Conservation (phyloP, 495 filamentous ascomycete species). For the Podospora fimiseda region DNA sequence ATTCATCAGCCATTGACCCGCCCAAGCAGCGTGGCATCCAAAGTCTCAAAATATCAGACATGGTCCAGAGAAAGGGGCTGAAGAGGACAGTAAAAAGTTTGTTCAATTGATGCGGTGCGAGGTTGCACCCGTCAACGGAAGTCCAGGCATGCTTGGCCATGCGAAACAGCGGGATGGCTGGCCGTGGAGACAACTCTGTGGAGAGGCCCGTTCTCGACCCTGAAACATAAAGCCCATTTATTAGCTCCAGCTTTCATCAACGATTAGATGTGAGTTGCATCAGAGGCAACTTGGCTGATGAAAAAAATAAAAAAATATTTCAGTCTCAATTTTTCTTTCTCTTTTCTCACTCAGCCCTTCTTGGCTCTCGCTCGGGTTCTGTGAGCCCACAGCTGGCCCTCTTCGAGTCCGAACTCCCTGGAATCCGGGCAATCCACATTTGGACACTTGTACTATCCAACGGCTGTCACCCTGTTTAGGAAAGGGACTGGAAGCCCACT, state of each 20-base stretch:
- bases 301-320: too few relatives aligned
- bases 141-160: constrained; percentile 2
- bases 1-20: too few relatives aligned
- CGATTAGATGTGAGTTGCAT: neutral
- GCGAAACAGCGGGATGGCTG: constrained; percentile 2
- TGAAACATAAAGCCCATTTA: constrained; percentile 5
- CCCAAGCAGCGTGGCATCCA: too few relatives aligned
- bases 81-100: neutral
- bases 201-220: constrained; percentile 6
- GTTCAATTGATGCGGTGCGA: neutral
- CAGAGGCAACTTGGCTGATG: neutral
- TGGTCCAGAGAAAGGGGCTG: too few relatives aligned
- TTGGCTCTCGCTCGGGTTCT: too few relatives aligned
- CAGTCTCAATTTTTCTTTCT: too few relatives aligned
- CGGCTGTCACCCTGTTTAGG: constrained; percentile 14
- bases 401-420: too few relatives aligned
- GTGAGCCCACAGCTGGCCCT: too few relatives aligned
- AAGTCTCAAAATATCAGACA: too few relatives aligned
- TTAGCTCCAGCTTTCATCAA: neutral
- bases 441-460: constrained; percentile 6
- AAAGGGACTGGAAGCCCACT: constrained; percentile 15
- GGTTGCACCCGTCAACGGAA: neutral
- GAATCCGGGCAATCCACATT: neutral
- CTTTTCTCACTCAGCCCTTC: too few relatives aligned
- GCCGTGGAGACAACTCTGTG: constrained; percentile 1